Evolutionary conservation across 139 green algal species (phyloP).

Genomic region (Eudorina sp.): DNA sequence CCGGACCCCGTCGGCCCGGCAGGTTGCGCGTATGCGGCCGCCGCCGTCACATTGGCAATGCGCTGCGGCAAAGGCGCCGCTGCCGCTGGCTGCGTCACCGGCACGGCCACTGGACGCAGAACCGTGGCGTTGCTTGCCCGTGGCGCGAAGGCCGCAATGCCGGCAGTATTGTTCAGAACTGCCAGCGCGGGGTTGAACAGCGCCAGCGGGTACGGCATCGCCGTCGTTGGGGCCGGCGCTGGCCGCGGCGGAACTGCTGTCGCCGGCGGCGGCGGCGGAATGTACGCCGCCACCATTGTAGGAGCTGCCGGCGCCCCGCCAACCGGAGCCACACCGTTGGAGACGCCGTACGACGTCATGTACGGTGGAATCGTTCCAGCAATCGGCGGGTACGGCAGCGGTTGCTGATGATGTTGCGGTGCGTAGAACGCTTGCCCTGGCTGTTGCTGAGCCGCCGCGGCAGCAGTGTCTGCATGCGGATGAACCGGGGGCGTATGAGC

Average conservation of each 20-base stretch:
- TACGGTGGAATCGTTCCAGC: not conserved
- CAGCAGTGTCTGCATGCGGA: not conserved
- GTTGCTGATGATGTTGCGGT: not conserved
- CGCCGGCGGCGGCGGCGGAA: not conserved
- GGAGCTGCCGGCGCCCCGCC: too few species aligned
- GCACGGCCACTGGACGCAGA: not conserved
- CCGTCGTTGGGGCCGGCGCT: too few species aligned
- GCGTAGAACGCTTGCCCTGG: not conserved
- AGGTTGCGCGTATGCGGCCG: not conserved
- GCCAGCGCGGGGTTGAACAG: conserved; percentile 15
- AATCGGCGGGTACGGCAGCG: conserved; percentile 1
- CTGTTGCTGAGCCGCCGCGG: not conserved
- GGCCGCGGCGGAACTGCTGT: not conserved
- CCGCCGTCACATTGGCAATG: not conserved
- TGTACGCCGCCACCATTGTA: not conserved
- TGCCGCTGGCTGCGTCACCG: too few species aligned
- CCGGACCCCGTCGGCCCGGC: not conserved
- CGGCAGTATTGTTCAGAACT: conserved; percentile 17
- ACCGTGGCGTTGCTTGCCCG: not conserved
- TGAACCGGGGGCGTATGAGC: too few species aligned
- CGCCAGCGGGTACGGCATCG: conserved; percentile 8
- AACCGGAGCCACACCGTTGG: not conserved
- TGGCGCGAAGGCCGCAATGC: conserved; percentile 11
- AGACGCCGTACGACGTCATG: too few species aligned
- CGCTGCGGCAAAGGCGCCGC: not conserved